These are phyloP conservation scores for Prillingera fragicola DNA, from an alignment of 1,284 basidiomycete species.

Conservation along the genomic window DNA sequence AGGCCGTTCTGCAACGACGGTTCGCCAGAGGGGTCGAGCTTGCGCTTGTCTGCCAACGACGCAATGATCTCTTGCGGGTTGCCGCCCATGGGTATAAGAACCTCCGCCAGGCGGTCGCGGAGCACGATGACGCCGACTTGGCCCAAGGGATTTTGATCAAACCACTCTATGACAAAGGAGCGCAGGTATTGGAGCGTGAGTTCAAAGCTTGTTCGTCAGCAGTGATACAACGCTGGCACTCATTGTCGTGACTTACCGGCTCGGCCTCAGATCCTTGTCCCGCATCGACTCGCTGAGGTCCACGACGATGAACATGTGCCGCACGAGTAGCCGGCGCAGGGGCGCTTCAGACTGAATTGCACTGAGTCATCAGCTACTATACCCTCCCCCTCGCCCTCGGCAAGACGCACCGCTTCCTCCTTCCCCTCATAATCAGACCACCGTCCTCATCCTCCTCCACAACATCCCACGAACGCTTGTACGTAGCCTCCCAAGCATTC, in stretches of 20 bases:
- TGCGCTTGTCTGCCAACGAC: slow-evolving; percentile 76
- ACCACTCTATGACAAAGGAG: slow-evolving; percentile 93
- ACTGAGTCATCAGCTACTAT: slow-evolving; percentile 23
- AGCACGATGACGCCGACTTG: slow-evolving; percentile 91
- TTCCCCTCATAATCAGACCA: slow-evolving; percentile 76
- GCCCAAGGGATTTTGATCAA: slow-evolving; percentile 98
- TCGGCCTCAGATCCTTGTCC: slow-evolving; percentile 92
- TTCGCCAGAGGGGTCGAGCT: slow-evolving; percentile 83
- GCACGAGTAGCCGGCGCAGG: slow-evolving; percentile 90
- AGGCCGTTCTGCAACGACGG: slow-evolving; percentile 95
- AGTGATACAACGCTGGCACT: neutral
- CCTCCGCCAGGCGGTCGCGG: slow-evolving; percentile 78
- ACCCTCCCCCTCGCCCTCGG: neutral
- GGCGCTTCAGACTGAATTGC: slow-evolving; percentile 68
- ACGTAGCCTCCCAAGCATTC: slow-evolving; percentile 94
- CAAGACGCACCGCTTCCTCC: slow-evolving; percentile 67
- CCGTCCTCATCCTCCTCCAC: slow-evolving; percentile 94
- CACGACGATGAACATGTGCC: slow-evolving; percentile 83
- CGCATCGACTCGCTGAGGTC: slow-evolving; percentile 89
- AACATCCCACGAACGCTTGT: slow-evolving; percentile 91
- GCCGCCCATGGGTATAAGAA: slow-evolving; percentile 81
- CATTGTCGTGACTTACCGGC: slow-evolving; percentile 52
- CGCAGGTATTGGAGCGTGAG: slow-evolving; percentile 80
- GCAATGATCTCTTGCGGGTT: slow-evolving; percentile 91
- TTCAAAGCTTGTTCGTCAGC: slow-evolving; percentile 68